Percentiles rank a stretch among this genome's conserved stretches.
Conservation (phyloP, 257 asterid genomes). For the Solanum medicagineum region DNA sequence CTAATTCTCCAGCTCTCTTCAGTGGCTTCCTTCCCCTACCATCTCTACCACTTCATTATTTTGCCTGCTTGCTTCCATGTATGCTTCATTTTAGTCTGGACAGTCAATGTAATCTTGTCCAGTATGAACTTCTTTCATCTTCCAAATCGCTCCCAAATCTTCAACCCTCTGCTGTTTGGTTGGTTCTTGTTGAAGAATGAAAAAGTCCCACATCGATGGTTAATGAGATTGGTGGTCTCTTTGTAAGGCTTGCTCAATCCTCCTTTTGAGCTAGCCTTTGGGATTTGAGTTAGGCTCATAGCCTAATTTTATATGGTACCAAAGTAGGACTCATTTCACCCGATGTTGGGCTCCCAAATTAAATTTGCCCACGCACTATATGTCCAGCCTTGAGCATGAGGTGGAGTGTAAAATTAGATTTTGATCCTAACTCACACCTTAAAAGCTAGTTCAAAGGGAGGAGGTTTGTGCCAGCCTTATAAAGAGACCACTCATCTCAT, state of each 20-base stretch:
- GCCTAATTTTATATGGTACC: neutral
- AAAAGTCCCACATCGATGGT: neutral
- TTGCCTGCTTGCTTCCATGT: neutral
- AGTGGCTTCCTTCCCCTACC: neutral
- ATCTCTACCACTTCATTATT: neutral
- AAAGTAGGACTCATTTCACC: neutral
- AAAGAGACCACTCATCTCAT: neutral
- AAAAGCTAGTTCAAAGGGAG: neutral
- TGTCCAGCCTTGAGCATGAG: too few species aligned
- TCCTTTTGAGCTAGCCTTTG: neutral
- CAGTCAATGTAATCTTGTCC: neutral
- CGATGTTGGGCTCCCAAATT: too few species aligned
- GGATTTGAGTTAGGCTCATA: neutral
- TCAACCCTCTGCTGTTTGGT: neutral
- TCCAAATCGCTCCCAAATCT: neutral
- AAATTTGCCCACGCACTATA: too few species aligned
- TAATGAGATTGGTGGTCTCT: neutral
- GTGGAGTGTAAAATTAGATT: too few species aligned
- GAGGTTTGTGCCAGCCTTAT: neutral
- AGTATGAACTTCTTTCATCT: neutral
- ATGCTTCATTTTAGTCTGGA: neutral
- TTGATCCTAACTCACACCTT: neutral
- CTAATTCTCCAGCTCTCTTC: neutral
- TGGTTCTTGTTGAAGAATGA: neutral
- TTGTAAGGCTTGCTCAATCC: neutral